Base-by-base conservation (phyloP, 306 rosid species). In the Citrullus mucosospermus region DNA sequence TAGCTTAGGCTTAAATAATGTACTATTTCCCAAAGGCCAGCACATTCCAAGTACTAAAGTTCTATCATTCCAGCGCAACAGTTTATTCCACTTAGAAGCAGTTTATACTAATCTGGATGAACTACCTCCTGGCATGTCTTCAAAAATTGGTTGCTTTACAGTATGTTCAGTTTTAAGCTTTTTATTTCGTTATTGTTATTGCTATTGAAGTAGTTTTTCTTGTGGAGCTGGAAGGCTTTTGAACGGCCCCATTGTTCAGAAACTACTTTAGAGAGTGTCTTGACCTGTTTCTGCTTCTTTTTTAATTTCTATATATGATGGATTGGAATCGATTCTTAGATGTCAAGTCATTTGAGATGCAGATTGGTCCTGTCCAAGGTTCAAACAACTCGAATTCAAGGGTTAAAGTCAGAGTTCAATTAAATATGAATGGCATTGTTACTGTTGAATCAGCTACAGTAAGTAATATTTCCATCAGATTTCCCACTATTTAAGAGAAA, bases 301-400 rank as follows among this genome's bases (percentile, higher is more conserved):
- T 57, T 41, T 56, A 59, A 20, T 32, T 56, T 25, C 55, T 63
- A 17, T 1, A 13, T 20, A 51, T 54, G 36, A 5, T 43, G 30
- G 59, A 65, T 34, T 62, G 75, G 41, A 59, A 51, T 8, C 44
- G 56, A 65, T 16, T 76, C 34, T 73, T 30, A 53, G 34, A 17
- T 38, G 34, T 57, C 2, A n/a, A 41, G 70, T 43, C 22, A 50
- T 53, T 76, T n/a, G 20, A 66, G 48, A 48, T 82, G 86, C 88
- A 96, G 99, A 87, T 96, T 84, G 99, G 97, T 79, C 97, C 98
- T 85, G 81, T 96, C 85, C 87, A 78, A 65, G 88, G 87, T 75
- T 82, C 85, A 78, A 82, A 78, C 61, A 86, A 89, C 20, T 82
- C 86, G 57, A 91, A 90, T 83, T 57, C 87, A 66, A 92, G 84